Evolutionary conservation across 139 green algal genomes (phyloP).

Genomic region (Volvox reticuliferus): DNA sequence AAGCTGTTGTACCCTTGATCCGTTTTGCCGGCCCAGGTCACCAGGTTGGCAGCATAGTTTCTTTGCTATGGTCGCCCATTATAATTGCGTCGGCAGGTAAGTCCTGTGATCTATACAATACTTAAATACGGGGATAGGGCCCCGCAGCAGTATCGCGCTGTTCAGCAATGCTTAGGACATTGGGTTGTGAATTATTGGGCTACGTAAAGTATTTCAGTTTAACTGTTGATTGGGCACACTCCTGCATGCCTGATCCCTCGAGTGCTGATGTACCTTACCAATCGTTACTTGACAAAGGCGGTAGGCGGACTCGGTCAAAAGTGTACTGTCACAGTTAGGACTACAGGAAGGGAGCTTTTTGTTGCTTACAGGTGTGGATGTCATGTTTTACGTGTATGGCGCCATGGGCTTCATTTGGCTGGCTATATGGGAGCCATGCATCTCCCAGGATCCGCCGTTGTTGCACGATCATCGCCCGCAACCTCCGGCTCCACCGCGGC

Average conservation of each 20-base stretch:
- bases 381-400: conserved; percentile 60
- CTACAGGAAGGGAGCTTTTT: not conserved
- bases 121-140: no score
- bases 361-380: not conserved
- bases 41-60: conserved; percentile 54
- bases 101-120: not conserved
- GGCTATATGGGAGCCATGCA: conserved; percentile 48
- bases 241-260: no score
- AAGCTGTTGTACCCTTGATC: no score
- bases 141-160: no score
- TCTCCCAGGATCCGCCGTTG: conserved; percentile 24
- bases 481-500: not conserved
- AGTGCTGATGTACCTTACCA: no score
- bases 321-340: no score
- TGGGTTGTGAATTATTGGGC: no score
- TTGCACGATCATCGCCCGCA: conserved; percentile 19
- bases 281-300: no score
- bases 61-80: conserved; percentile 40
- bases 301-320: no score
- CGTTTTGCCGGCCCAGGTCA: conserved; percentile 21
- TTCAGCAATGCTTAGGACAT: no score
- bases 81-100: conserved; percentile 23
- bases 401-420: conserved; percentile 55
- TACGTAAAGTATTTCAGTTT: no score
- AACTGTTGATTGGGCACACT: no score